Percentiles rank a stretch among this genome's conserved stretches.
Evolutionary conservation across 2,329 filamentous ascomycete species (phyloP).

Genomic region (Pseudopyricularia cyperi): DNA sequence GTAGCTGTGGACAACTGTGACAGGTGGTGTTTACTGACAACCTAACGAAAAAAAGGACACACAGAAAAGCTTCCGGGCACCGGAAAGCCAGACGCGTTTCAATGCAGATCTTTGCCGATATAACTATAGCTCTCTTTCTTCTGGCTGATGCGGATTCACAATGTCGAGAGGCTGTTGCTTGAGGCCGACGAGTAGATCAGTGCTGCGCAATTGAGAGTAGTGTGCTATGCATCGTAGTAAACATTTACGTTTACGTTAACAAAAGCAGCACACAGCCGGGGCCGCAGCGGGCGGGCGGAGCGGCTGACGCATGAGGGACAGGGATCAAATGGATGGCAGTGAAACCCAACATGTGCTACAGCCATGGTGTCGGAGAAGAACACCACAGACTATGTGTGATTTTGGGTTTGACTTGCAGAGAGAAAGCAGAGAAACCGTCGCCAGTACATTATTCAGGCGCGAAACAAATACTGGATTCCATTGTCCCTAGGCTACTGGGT

Average conservation of each 20-base stretch:
- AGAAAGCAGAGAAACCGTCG: too few species aligned
- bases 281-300: background rate
- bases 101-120: too few species aligned
- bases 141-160: too few species aligned
- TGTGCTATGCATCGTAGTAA: background rate
- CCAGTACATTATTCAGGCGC: too few species aligned
- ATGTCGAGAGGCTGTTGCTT: background rate
- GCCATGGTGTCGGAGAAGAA: background rate
- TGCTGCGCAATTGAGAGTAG: background rate
- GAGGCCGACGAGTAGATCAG: background rate
- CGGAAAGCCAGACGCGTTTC: too few species aligned
- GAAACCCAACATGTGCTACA: background rate
- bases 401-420: too few species aligned
- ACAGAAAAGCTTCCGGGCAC: background rate
- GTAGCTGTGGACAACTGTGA: background rate
- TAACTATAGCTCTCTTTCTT: background rate
- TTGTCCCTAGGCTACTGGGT: too few species aligned
- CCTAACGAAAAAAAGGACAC: background rate
- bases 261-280: background rate
- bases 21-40: background rate
- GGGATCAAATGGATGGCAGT: background rate
- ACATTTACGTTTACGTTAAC: background rate
- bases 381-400: background rate
- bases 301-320: background rate
- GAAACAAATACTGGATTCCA: too few species aligned